Evolutionary conservation across 1,284 basidiomycete genomes (phyloP).

Genomic region (Cystobasidiaceae sp.): DNA sequence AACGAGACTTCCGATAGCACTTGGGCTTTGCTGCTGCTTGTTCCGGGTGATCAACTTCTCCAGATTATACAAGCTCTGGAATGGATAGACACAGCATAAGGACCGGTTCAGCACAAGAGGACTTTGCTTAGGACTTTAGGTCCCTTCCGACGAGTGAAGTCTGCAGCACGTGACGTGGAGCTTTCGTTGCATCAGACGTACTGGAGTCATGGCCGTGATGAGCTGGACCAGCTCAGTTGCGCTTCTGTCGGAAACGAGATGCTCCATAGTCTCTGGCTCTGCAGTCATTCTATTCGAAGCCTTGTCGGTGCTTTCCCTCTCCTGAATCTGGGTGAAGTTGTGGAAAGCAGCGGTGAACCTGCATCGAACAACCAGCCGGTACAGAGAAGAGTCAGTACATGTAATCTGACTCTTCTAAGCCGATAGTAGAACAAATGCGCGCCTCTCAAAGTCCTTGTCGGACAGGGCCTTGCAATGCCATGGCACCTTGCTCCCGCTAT

Average conservation of each 20-base stretch:
- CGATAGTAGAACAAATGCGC: background rate
- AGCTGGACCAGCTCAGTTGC: background rate
- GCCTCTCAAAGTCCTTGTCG: conserved; percentile 19
- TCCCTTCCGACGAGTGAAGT: too few species aligned
- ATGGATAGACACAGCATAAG: too few species aligned
- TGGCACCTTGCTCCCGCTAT: conserved; percentile 21
- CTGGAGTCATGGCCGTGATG: background rate
- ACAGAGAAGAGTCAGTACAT: background rate
- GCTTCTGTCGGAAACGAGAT: background rate
- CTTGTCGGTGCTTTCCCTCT: conserved; percentile 4
- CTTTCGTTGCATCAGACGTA: too few species aligned
- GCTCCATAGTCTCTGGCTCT: background rate
- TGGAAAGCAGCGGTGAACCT: conserved; percentile 25
- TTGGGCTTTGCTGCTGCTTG: background rate
- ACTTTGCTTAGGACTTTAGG: too few species aligned
- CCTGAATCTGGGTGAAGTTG: conserved; percentile 16
- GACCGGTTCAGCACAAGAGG: too few species aligned
- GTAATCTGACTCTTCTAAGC: background rate
- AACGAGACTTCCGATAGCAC: background rate
- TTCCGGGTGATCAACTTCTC: too few species aligned
- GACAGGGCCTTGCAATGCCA: conserved; percentile 21
- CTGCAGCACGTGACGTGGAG: too few species aligned
- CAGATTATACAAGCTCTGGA: too few species aligned
- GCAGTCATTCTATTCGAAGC: too few species aligned
- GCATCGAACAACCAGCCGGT: background rate